Evolutionary conservation across 495 filamentous ascomycete species (phyloP), one percentile per base, ranked within the genome.

Genomic region (Friedmanniomyces simplex): DNA sequence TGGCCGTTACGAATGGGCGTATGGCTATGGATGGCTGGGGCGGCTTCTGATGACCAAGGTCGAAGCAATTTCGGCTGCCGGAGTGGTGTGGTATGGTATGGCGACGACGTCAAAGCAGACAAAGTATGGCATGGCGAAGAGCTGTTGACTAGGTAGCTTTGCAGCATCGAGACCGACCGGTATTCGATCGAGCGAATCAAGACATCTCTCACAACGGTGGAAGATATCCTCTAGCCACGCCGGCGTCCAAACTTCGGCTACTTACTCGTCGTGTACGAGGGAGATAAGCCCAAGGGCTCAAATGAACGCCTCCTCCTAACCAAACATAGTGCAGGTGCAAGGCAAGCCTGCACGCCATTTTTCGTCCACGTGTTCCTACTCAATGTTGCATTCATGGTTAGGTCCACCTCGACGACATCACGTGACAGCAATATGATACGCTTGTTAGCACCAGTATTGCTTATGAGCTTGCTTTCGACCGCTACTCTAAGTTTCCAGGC

Each of bases 401-500:
- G n/a, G n/a, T n/a, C n/a, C n/a, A n/a, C n/a, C n/a, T n/a, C n/a
- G n/a, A n/a, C n/a, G n/a, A n/a, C n/a, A n/a, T n/a, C n/a, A n/a
- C n/a, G n/a, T n/a, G n/a, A n/a, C n/a, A n/a, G n/a, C 28, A 32
- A 32, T 3, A 43, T 43, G 39, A 43, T 3, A 43, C 14, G 39
- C 28, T 32, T 32, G 28, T 10, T 3, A 43, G 5, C 2, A 16
- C 39, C 3, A 5, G 14, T 43, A 13, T 20, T 43, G 14, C 14
- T 13, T 13, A 43, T 5, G 4, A 10, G 28, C 4, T 32, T 32
- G 28, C 3, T 10, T 32, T 32, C n/a, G 28, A 32, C 10, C 28
- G 42, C 42, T 55, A 59, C 20, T 53, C 26, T 3, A 59, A 18
- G 45, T 59, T 36, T 39, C 47, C 39, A 14, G 50, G 49, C 34